Evolutionary conservation across 2,329 filamentous ascomycete genomes (phyloP), one percentile per base, ranked within the genome.

Genomic region (Aspergillus aculeatinus): DNA sequence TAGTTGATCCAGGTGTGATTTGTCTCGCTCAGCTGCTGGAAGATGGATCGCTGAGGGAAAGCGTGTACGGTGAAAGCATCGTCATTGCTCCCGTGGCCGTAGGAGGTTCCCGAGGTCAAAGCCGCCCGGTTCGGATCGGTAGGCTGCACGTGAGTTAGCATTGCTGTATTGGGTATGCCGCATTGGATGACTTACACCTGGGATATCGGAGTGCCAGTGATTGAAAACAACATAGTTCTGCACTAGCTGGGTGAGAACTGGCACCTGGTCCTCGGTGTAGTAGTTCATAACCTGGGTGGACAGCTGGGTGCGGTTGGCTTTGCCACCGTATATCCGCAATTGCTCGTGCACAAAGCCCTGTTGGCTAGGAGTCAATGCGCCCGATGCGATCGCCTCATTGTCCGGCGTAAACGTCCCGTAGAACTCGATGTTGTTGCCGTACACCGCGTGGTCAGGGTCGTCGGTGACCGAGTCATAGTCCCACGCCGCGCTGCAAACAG

Each of bases 401-500:
- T 73, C 70, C 1, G 78, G 78, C 19, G 63, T 70, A 49, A 75
- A 80, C 19, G 68, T 73, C 54, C 77, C 74, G 55, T 74, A 80
- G 67, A 80, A 79, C 69, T 81, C 70, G 51, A 79, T 70, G 65
- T 79, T 80, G 67, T 79, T 79, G 44, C 78, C 77, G 33, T 73
- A 73, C 48, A 80, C 69, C 1, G 73, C 70, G 64, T 81, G 78
- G 60, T 76, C 73, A 1, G 78, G 78, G 57, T 80, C 78, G 55
- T 80, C 72, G 23, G 71, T 60, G 35, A 79, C 70, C 0, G 76
- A 79, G 66, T 80, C 76, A 51, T 70, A 76, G 69, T 77, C 74
- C 64, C 73, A 74, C 42, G 73, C 69, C 3, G 55, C 56, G 25
- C 70, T 71, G 69, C 76, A 80, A 51, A 64, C 67, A 31, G 63